Conservation (phyloP, 176 grass and related monocot species). For the Rhipidocladum racemiflorum region DNA sequence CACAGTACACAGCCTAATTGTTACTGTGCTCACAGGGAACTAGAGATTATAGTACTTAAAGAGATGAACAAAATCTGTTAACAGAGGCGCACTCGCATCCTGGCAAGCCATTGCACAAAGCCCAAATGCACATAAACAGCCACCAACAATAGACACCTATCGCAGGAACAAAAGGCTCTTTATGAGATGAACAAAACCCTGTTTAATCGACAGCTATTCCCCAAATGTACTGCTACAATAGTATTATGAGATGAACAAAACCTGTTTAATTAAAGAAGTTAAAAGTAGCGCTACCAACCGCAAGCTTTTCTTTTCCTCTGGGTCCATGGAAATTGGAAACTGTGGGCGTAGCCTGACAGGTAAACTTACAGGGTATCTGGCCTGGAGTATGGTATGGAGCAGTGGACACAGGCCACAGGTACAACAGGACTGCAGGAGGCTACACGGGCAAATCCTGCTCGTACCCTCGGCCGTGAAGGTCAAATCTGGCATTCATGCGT, state of each 20-base stretch:
- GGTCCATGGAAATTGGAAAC: background rate
- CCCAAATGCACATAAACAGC: no score
- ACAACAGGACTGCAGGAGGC: background rate
- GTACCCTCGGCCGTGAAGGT: background rate
- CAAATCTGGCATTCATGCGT: background rate
- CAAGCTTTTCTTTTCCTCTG: background rate
- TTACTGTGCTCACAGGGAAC: background rate
- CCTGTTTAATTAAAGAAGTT: background rate
- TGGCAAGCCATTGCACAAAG: no score
- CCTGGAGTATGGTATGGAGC: background rate
- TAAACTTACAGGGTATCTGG: background rate
- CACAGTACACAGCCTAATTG: background rate
- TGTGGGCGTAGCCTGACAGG: slow-evolving; percentile 19
- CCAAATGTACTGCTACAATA: background rate
- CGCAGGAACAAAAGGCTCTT: no score
- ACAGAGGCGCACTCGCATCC: no score
- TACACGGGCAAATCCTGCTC: background rate
- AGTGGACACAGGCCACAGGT: background rate
- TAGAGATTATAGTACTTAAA: background rate
- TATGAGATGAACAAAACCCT: no score
- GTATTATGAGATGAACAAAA: background rate
- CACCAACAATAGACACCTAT: no score
- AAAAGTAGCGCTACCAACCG: no score
- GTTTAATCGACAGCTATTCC: no score
- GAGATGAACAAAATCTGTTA: no score